These are phyloP conservation scores for Neopestalotiopsis sp. DNA, from an alignment of 2,329 filamentous ascomycete species.

Conservation along the genomic window DNA sequence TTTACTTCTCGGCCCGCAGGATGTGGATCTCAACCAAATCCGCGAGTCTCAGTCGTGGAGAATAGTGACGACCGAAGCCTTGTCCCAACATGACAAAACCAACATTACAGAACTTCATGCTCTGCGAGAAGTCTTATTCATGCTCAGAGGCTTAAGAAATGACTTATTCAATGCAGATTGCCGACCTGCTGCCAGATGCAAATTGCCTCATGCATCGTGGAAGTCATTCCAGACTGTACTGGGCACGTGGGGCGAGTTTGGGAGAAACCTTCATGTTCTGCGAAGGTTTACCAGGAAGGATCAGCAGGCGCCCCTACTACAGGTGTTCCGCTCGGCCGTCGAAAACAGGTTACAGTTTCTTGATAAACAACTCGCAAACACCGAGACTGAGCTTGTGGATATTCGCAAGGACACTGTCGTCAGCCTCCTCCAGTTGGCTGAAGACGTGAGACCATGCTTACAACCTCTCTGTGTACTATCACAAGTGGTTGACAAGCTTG, in stretches of 20 bases:
- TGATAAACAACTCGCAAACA: conserved; percentile 60
- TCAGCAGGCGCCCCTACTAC: conserved; percentile 65
- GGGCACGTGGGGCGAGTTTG: conserved; percentile 51
- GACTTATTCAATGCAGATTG: conserved; percentile 66
- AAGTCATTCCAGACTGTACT: conserved; percentile 56
- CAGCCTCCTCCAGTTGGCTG: conserved; percentile 69
- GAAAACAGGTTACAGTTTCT: conserved; percentile 62
- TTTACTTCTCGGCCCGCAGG: conserved; percentile 42
- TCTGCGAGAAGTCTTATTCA: conserved; percentile 80
- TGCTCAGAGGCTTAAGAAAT: conserved; percentile 81
- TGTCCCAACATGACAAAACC: conserved; percentile 32
- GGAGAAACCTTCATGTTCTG: conserved; percentile 51
- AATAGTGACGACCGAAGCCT: conserved; percentile 9
- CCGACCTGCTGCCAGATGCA: conserved; percentile 46
- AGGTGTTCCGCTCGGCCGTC: conserved; percentile 73
- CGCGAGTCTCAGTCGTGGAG: conserved; percentile 55
- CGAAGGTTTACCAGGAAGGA: conserved; percentile 48
- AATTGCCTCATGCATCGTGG: conserved; percentile 55
- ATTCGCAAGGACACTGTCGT: conserved; percentile 61
- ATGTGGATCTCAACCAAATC: conserved; percentile 43
- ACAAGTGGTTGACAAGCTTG: conserved; percentile 63
- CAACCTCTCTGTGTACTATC: conserved; percentile 65
- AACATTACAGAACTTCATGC: conserved; percentile 74
- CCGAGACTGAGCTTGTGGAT: conserved; percentile 67
- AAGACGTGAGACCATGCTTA: conserved; percentile 60